These are phyloP conservation scores for Glycine soja DNA, from an alignment of 306 rosid species.

Conservation along the genomic window DNA sequence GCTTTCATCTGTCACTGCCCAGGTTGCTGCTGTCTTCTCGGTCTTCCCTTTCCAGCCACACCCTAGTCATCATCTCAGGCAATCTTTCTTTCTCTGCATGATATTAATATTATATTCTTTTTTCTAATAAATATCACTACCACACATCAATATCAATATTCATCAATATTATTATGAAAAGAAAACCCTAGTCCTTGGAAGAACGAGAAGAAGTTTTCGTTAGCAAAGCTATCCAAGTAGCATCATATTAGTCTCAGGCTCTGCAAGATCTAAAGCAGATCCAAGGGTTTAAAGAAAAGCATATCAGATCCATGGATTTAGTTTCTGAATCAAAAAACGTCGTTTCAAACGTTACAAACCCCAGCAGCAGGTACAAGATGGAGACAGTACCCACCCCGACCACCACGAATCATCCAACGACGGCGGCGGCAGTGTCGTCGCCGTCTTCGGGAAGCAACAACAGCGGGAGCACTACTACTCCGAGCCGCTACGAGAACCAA, in stretches of 20 bases:
- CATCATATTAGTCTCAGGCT: neutral
- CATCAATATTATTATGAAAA: neutral
- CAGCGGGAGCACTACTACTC: slow-evolving; percentile 39
- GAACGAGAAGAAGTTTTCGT: neutral
- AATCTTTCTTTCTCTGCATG: slow-evolving; percentile 36
- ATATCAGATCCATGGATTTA: slow-evolving; percentile 62
- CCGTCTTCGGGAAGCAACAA: slow-evolving; percentile 29
- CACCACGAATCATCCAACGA: neutral
- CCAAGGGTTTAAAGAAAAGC: slow-evolving; percentile 1
- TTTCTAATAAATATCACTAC: neutral
- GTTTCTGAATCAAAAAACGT: slow-evolving; percentile 53
- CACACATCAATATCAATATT: neutral
- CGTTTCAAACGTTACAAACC: neutral
- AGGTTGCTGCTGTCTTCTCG: slow-evolving; percentile 17
- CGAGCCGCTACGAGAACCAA: slow-evolving; percentile 98
- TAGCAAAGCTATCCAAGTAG: neutral
- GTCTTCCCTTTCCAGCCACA: neutral
- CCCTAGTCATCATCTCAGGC: neutral
- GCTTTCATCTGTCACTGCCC: slow-evolving; percentile 33
- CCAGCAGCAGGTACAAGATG: slow-evolving; percentile 4
- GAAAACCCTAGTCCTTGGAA: slow-evolving; percentile 50
- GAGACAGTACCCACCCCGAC: slow-evolving; percentile 18
- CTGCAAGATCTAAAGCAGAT: slow-evolving; percentile 44
- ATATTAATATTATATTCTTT: neutral
- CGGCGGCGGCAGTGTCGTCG: slow-evolving; percentile 8